These are phyloP conservation scores for Saitozyma sp. DNA, from an alignment of 768 basidiomycete species.

Conservation along the genomic window DNA sequence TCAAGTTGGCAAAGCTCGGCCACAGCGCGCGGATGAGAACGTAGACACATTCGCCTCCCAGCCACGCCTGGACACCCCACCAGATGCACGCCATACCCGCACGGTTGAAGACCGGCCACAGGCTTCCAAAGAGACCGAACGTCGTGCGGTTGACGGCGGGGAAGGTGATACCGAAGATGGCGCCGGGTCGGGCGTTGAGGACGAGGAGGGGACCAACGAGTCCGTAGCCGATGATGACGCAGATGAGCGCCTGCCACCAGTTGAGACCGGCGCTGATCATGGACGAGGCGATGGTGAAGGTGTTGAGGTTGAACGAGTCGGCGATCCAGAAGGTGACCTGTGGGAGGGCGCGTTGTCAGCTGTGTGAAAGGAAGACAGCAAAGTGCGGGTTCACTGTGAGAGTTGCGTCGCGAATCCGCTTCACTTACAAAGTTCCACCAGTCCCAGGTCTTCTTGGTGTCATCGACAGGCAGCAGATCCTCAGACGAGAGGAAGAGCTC, in stretches of 20 bases:
- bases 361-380: background rate
- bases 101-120: slow-evolving; percentile 71
- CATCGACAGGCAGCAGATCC: slow-evolving; percentile 68
- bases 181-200: slow-evolving; percentile 74
- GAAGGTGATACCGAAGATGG: slow-evolving; percentile 68
- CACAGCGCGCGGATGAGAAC: slow-evolving; percentile 75
- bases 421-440: slow-evolving; percentile 64
- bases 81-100: slow-evolving; percentile 48
- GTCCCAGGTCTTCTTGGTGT: slow-evolving; percentile 67
- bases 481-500: slow-evolving; percentile 67
- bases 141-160: slow-evolving; percentile 59
- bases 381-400: slow-evolving; percentile 5
- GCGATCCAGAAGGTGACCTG: slow-evolving; percentile 66
- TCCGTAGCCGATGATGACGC: slow-evolving; percentile 58
- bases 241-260: slow-evolving; percentile 65
- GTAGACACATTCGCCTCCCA: slow-evolving; percentile 75
- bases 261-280: slow-evolving; percentile 45
- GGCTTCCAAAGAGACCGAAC: slow-evolving; percentile 73
- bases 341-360: background rate
- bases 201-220: slow-evolving; percentile 70
- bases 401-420: background rate
- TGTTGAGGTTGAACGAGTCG: slow-evolving; percentile 60
- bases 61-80: slow-evolving; percentile 60
- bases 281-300: slow-evolving; percentile 51
- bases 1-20: slow-evolving; percentile 59